Percentiles rank a stretch among this genome's conserved stretches.
Evolutionary conservation across 2,329 filamentous ascomycete species (phyloP).

Genomic region (Stagonosporopsis cucurbitacearum): DNA sequence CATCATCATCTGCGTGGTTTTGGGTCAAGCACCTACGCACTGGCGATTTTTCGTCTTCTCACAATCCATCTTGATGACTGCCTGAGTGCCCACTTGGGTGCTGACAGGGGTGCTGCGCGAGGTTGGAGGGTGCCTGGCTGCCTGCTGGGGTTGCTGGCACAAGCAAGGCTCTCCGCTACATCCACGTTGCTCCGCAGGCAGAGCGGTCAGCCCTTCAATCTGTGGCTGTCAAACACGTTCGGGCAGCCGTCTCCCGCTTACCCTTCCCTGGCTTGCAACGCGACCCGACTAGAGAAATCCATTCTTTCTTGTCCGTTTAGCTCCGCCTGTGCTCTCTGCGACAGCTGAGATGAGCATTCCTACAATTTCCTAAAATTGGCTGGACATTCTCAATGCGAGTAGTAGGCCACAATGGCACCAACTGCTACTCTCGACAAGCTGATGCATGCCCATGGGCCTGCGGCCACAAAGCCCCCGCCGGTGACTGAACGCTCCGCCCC

Average conservation of each 20-base stretch:
- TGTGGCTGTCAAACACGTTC: conserved; percentile 34
- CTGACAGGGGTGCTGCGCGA: conserved; percentile 7
- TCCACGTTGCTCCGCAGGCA: conserved; percentile 28
- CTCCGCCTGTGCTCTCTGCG: conserved; percentile 1
- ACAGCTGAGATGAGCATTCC: conserved; percentile 17
- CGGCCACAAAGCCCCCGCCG: conserved; percentile 8
- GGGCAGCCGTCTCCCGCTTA: conserved; percentile 24
- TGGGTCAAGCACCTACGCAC: conserved; percentile 18
- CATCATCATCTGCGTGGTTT: conserved; percentile 21
- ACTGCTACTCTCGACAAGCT: conserved; percentile 4
- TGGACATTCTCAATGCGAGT: background rate
- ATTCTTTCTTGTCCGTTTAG: conserved; percentile 10
- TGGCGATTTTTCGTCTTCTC: background rate
- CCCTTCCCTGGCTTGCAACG: conserved; percentile 5
- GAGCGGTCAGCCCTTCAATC: conserved; percentile 36
- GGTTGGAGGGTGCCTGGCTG: conserved; percentile 27
- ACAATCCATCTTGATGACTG: conserved; percentile 1
- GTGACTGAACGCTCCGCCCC: background rate
- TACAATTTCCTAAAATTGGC: conserved; percentile 8
- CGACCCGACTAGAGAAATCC: conserved; percentile 10
- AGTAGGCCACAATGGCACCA: background rate
- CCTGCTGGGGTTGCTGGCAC: conserved; percentile 33
- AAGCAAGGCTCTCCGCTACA: conserved; percentile 31
- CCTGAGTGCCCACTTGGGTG: background rate
- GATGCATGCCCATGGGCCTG: background rate